Base-by-base conservation (phyloP, 768 basidiomycete genomes). In the Suillus occidentalis region DNA sequence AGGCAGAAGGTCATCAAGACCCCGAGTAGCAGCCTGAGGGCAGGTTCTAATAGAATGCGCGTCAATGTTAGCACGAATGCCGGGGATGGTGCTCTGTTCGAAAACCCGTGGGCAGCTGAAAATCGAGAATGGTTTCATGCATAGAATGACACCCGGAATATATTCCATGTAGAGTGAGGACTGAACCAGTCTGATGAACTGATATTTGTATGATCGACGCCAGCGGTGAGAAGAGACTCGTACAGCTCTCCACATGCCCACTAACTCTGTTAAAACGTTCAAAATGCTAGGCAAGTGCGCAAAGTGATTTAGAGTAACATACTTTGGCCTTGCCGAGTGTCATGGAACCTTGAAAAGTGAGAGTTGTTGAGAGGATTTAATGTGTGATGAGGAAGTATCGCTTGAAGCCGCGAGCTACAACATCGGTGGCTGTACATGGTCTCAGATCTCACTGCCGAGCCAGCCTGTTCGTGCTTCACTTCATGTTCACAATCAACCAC, bases 91-190 rank as follows among this genome's bases (percentile, higher is more conserved):
- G 37, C 81, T 66, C 81, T 81, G 62, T 70, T 70, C 1, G 77
- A 69, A 53, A 86, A 78, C 62, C 82, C 62, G 10, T 79, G 79
- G 6, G 77, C 58, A 86, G 77, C 57, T 80, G 77, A 76, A 86
- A 83, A 65, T 84, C 81, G 57, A 81, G 70, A 63, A 85, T 79
- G 6, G 83, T 80, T 69, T 84, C 83, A 4, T 77, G 68, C 69
- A 82, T n/a, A 86, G 69, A 65, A 85, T 85, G 34, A 85, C 82
- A 12, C 84, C 84, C 10, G 82, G 83, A 31, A 86, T 81, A 67
- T 81, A 78, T 52, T 85, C 81, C 82, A 64, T 12, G 20, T 45
- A 61, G 45, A 45, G 59, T n/a, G 13, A 37, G 60, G 18, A 56
- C 49, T 40, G 64, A 34, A 60, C n/a, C 36, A 9, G 36, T 37